phyloP scores from a whole-genome alignment of 2,329 filamentous ascomycete species.

The Cryphonectria carpinicola region DNA sequence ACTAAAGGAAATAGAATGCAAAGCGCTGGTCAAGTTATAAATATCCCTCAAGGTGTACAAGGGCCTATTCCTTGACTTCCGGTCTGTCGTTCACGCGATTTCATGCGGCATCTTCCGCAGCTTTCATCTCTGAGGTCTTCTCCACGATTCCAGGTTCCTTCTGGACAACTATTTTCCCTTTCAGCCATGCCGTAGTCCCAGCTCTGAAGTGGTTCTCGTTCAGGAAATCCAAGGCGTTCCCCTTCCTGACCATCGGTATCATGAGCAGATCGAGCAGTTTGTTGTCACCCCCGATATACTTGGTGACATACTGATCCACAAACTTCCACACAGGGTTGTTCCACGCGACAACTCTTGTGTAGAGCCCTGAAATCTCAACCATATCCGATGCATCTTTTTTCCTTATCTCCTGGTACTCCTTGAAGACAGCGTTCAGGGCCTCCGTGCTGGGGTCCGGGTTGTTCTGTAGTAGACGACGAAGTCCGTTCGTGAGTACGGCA shows the following conservation, averaged over 20 bases:
- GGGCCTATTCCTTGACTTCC: not conserved
- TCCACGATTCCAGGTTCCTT: slow-evolving; percentile 13
- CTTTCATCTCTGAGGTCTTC: not conserved
- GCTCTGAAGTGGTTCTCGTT: slow-evolving; percentile 23
- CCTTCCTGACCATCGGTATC: slow-evolving; percentile 23
- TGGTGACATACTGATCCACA: slow-evolving; percentile 28
- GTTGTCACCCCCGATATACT: slow-evolving; percentile 26
- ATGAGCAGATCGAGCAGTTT: slow-evolving; percentile 23
- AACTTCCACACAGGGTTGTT: slow-evolving; percentile 28
- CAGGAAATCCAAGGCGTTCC: slow-evolving; percentile 23
- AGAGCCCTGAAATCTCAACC: slow-evolving; percentile 19
- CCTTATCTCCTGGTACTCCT: slow-evolving; percentile 29
- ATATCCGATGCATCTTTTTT: slow-evolving; percentile 27
- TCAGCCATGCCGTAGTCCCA: slow-evolving; percentile 24
- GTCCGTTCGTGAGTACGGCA: slow-evolving; percentile 29
- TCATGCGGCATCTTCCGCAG: not conserved
- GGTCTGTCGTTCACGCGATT: not conserved
- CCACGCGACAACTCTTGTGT: slow-evolving; percentile 30
- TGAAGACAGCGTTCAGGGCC: slow-evolving; percentile 27
- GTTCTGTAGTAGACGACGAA: slow-evolving; percentile 23
- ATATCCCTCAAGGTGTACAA: not conserved
- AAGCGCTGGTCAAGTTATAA: not conserved
- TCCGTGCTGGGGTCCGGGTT: slow-evolving; percentile 21
- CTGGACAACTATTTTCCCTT: slow-evolving; percentile 12
- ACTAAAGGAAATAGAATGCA: not conserved